Evolutionary conservation across 352 stramenopile genomes (phyloP).

Genomic region (Phytophthora fragariaefolia): DNA sequence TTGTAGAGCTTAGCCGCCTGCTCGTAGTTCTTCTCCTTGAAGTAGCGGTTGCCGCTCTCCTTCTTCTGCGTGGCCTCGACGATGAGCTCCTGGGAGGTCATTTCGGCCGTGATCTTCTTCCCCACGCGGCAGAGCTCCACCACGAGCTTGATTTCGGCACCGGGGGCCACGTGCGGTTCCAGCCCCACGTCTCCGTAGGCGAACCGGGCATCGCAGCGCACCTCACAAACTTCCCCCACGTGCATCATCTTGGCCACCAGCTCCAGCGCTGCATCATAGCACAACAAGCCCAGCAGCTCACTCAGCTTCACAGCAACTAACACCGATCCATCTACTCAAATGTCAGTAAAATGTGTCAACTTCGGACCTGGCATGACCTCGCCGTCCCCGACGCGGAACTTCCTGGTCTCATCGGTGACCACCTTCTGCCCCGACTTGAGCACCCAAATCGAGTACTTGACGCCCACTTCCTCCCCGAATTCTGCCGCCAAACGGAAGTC

Average conservation of each 20-base stretch:
- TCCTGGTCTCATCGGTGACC: constrained; percentile 53
- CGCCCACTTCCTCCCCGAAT: constrained; percentile 82
- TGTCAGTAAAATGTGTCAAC: background rate
- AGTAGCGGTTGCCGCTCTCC: constrained; percentile 84
- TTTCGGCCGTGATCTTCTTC: constrained; percentile 73
- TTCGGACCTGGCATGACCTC: constrained; percentile 77
- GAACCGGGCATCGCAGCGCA: constrained; percentile 78
- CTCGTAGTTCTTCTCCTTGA: constrained; percentile 84
- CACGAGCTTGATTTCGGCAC: constrained; percentile 58
- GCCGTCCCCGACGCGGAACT: constrained; percentile 84
- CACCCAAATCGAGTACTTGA: constrained; percentile 69
- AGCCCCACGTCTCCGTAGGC: constrained; percentile 75
- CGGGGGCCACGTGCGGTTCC: constrained; percentile 53
- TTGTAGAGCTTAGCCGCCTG: constrained; percentile 88
- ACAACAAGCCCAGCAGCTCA: no score
- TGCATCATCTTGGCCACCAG: constrained; percentile 82
- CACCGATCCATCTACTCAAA: no score
- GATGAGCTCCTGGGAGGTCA: constrained; percentile 77
- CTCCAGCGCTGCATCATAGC: constrained; percentile 67
- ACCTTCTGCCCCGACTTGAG: constrained; percentile 55
- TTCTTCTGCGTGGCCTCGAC: constrained; percentile 85
- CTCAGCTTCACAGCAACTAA: no score
- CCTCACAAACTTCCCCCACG: constrained; percentile 73
- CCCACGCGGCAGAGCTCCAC: constrained; percentile 69
- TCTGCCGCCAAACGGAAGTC: constrained; percentile 40